These are phyloP conservation scores for Leccinum griseonigrum DNA, from an alignment of 1,284 basidiomycete species.

Conservation along the genomic window DNA sequence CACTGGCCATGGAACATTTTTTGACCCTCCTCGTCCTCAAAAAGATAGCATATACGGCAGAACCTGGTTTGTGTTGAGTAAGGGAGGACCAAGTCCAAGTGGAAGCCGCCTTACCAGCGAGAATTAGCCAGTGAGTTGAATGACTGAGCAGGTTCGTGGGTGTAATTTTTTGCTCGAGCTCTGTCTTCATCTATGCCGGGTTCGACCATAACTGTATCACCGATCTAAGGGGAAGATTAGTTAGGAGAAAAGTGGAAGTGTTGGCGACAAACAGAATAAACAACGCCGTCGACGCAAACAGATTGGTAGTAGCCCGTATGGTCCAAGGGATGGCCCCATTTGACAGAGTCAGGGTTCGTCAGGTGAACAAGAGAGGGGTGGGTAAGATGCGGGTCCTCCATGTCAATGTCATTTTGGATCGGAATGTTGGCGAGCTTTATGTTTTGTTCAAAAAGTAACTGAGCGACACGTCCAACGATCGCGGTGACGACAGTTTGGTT, in stretches of 20 bases:
- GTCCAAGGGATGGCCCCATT: slow-evolving; percentile 43
- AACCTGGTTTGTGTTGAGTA: slow-evolving; percentile 45
- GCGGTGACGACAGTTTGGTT: slow-evolving; percentile 50
- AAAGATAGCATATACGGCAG: slow-evolving; percentile 59
- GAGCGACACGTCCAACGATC: slow-evolving; percentile 43
- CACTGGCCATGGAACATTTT: slow-evolving; percentile 65
- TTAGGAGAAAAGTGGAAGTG: not conserved
- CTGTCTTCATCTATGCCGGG: slow-evolving; percentile 46
- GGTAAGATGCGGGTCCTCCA: slow-evolving; percentile 22
- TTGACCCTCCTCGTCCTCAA: slow-evolving; percentile 36
- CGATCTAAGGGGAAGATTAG: slow-evolving; percentile 39
- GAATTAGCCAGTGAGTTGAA: slow-evolving; percentile 47
- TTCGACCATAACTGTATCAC: slow-evolving; percentile 59
- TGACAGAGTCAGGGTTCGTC: slow-evolving; percentile 44
- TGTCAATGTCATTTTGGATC: slow-evolving; percentile 25
- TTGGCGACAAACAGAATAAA: slow-evolving; percentile 45
- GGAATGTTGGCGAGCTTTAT: slow-evolving; percentile 38
- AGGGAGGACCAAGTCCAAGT: not conserved
- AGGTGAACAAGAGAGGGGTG: slow-evolving; percentile 37
- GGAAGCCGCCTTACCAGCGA: slow-evolving; percentile 44
- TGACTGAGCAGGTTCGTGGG: slow-evolving; percentile 37
- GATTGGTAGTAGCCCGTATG: slow-evolving; percentile 39
- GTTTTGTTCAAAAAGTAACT: slow-evolving; percentile 46
- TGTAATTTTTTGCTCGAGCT: slow-evolving; percentile 36
- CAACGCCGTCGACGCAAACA: slow-evolving; percentile 51